Evolutionary conservation across 495 filamentous ascomycete species (phyloP).

Genomic region (Penicillium parvum): DNA sequence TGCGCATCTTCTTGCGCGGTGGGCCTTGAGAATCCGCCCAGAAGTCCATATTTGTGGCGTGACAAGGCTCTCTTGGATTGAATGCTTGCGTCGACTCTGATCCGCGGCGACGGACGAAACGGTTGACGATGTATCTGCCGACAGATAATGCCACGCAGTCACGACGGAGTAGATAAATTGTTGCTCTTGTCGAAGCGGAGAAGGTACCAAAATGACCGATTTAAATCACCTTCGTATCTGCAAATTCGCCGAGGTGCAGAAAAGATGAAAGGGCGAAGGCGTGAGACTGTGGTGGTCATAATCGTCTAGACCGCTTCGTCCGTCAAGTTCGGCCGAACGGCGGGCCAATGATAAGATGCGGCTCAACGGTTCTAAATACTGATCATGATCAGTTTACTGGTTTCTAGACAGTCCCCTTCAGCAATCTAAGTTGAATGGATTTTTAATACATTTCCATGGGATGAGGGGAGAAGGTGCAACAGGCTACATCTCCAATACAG

Average conservation of each 20-base stretch:
- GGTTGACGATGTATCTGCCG: too few relatives aligned
- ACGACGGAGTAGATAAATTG: too few relatives aligned
- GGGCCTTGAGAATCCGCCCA: conserved; percentile 24
- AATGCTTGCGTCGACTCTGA: too few relatives aligned
- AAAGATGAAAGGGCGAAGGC: neutral
- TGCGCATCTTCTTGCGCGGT: conserved; percentile 36
- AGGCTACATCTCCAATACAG: conserved; percentile 46
- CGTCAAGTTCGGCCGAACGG: conserved; percentile 22
- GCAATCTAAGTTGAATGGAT: conserved; percentile 9
- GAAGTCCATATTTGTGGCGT: conserved; percentile 12
- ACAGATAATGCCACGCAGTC: too few relatives aligned
- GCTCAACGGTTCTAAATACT: too few relatives aligned
- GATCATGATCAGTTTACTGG: neutral
- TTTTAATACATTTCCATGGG: conserved; percentile 26
- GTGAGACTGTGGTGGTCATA: neutral
- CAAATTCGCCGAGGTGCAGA: neutral
- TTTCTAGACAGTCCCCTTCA: too few relatives aligned
- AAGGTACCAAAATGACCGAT: neutral
- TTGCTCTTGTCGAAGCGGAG: too few relatives aligned
- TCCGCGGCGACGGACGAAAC: too few relatives aligned
- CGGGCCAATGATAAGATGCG: neutral
- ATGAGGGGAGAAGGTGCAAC: conserved; percentile 27
- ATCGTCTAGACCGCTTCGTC: conserved; percentile 11
- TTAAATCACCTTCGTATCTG: conserved; percentile 7
- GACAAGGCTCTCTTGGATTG: neutral